phyloP scores from a whole-genome alignment of 495 filamentous ascomycete genomes.

The Talaromyces borbonicus region DNA sequence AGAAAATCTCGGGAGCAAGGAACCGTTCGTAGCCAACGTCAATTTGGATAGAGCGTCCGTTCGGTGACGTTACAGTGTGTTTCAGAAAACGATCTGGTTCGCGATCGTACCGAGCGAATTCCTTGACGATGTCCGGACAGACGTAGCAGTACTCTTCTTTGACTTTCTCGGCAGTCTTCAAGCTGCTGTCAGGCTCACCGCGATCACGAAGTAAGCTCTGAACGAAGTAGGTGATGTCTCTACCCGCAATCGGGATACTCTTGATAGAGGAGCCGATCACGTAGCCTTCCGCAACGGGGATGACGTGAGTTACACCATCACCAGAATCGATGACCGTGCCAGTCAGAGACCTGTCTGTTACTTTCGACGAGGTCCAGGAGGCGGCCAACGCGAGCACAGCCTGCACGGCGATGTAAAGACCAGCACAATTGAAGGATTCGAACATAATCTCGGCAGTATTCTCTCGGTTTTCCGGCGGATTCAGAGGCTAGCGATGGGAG shows the following conservation, averaged over 20 bases:
- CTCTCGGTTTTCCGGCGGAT: slow-evolving; percentile 96
- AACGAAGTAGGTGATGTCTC: slow-evolving; percentile 97
- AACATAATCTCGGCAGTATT: slow-evolving; percentile 99
- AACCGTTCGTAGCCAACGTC: slow-evolving; percentile 98
- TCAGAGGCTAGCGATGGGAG: slow-evolving; percentile 93
- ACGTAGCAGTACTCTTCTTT: slow-evolving; percentile 99
- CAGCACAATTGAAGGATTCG: slow-evolving; percentile 98
- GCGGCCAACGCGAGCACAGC: slow-evolving; percentile 93
- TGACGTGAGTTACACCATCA: slow-evolving; percentile 97
- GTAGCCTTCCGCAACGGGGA: slow-evolving; percentile 96
- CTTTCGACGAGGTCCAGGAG: slow-evolving; percentile 97
- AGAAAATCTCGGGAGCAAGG: slow-evolving; percentile 97
- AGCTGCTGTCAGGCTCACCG: slow-evolving; percentile 88
- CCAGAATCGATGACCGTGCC: slow-evolving; percentile 97
- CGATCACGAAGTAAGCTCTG: slow-evolving; percentile 92
- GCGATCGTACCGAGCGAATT: slow-evolving; percentile 84
- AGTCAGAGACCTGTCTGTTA: slow-evolving; percentile 91
- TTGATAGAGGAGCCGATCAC: slow-evolving; percentile 98
- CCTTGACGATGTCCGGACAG: slow-evolving; percentile 95
- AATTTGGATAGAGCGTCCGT: slow-evolving; percentile 71
- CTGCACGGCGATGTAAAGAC: slow-evolving; percentile 97
- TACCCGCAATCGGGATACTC: slow-evolving; percentile 92
- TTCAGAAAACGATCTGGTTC: slow-evolving; percentile 86
- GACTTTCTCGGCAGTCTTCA: slow-evolving; percentile 95
- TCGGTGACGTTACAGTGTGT: slow-evolving; percentile 78